Conservation (phyloP, 2,329 filamentous ascomycete species). For the Colletotrichum sp. region DNA sequence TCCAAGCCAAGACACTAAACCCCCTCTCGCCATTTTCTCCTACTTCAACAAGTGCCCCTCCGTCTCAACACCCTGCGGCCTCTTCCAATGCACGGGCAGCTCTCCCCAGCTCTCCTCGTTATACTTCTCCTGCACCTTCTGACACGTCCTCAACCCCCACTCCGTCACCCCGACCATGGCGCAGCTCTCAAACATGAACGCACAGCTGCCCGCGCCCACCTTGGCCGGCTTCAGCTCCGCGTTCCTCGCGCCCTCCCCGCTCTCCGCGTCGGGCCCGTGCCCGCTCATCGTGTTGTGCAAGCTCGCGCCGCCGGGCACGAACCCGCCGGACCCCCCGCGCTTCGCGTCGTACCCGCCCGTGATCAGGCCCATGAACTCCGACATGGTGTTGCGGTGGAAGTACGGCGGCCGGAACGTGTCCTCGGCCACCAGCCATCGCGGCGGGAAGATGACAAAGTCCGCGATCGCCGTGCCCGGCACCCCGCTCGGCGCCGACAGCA, state of each 20-base stretch:
- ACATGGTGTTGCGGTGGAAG: constrained; percentile 73
- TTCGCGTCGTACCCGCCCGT: constrained; percentile 67
- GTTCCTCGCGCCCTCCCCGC: constrained; percentile 59
- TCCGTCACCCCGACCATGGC: constrained; percentile 75
- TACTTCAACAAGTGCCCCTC: constrained; percentile 32
- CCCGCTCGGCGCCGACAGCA: constrained; percentile 67
- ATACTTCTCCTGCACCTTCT: constrained; percentile 68
- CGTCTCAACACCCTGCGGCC: constrained; percentile 34
- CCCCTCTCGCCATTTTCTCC: rapidly evolving
- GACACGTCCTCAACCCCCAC: constrained; percentile 67
- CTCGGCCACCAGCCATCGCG: constrained; percentile 71
- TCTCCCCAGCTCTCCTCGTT: constrained; percentile 82
- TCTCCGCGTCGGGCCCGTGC: constrained; percentile 64
- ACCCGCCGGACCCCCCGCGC: constrained; percentile 54
- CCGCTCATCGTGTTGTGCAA: constrained; percentile 76
- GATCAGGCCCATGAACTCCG: constrained; percentile 68
- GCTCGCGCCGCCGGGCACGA: constrained; percentile 63
- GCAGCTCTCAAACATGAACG: constrained; percentile 73
- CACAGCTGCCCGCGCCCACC: constrained; percentile 65
- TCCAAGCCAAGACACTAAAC: neutral
- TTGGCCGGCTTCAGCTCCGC: constrained; percentile 59
- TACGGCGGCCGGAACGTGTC: constrained; percentile 75
- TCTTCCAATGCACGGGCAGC: constrained; percentile 66
- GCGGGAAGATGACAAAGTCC: constrained; percentile 76
- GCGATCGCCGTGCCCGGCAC: constrained; percentile 67